Percentiles rank a stretch among this genome's conserved stretches.
phyloP scores from a whole-genome alignment of 1,139 yeast species.

The Zygosaccharomyces sapae region DNA sequence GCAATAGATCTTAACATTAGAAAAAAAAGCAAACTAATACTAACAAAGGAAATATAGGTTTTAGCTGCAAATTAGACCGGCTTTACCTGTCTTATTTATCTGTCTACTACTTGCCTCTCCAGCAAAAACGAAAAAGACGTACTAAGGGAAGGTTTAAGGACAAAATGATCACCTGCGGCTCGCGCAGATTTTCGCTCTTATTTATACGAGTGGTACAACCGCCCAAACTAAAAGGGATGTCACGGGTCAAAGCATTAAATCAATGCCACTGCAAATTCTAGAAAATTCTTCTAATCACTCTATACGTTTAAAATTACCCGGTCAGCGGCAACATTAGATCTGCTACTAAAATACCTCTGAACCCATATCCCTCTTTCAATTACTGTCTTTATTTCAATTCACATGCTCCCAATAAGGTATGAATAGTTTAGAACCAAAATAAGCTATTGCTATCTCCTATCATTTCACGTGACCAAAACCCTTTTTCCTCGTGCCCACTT shows the following conservation, averaged over 20 bases:
- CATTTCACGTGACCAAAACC: neutral
- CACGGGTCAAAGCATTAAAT: neutral
- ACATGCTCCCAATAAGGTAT: too few species aligned
- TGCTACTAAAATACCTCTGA: neutral
- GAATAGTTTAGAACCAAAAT: too few species aligned
- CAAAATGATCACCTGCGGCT: neutral
- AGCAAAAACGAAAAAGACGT: neutral
- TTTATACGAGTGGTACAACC: constrained; percentile 4
- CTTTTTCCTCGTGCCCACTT: neutral
- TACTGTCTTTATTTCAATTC: too few species aligned
- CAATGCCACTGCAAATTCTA: neutral
- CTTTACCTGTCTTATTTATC: neutral
- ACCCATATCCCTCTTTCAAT: too few species aligned
- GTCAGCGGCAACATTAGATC: too few species aligned
- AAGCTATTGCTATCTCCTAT: too few species aligned
- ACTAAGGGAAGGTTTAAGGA: neutral
- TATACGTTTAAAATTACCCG: neutral
- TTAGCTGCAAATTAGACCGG: too few species aligned
- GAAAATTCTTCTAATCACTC: constrained; percentile 1
- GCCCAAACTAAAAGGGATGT: constrained; percentile 3
- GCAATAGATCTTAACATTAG: constrained; percentile 30
- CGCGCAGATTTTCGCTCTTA: neutral
- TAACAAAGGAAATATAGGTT: too few species aligned
- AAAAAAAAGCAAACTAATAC: too few species aligned
- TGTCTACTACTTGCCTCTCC: too few species aligned